Evolutionary conservation across 192 early-diverging fungal genomes (phyloP).

Genomic region (Lunasporangiospora selenospora): DNA sequence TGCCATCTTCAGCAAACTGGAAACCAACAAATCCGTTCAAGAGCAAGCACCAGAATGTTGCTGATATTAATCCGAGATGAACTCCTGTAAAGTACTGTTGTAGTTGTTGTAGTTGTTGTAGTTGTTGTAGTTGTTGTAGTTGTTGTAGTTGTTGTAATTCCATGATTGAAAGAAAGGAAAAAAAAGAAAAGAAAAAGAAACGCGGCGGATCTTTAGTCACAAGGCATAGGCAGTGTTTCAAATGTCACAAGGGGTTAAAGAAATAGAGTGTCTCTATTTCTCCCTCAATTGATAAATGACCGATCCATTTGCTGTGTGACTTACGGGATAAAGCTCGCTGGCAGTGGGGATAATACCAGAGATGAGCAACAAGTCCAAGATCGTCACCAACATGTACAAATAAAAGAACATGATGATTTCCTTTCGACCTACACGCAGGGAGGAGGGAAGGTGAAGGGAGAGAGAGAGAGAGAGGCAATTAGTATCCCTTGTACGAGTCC

Average conservation of each 20-base stretch:
- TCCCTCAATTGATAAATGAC: neutral
- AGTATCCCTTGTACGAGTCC: too few species aligned
- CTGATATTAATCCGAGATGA: conserved; percentile 81
- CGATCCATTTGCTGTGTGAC: conserved; percentile 13
- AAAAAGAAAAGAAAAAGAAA: conserved; percentile 6
- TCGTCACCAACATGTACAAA: conserved; percentile 84
- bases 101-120: conserved; percentile 1
- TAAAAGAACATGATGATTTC: conserved; percentile 99
- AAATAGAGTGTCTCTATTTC: neutral
- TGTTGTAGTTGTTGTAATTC: neutral
- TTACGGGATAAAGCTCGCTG: conserved; percentile 71
- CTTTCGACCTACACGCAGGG: conserved; percentile 89
- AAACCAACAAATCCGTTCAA: conserved; percentile 96
- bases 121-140: neutral
- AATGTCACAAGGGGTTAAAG: neutral
- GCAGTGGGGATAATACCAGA: conserved; percentile 93
- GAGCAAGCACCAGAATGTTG: conserved; percentile 92
- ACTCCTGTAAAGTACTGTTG: conserved; percentile 82
- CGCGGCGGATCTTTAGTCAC: too few species aligned
- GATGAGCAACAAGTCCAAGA: conserved; percentile 91
- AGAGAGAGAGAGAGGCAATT: too few species aligned
- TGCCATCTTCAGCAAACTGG: conserved; percentile 98
- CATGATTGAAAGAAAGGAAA: neutral
- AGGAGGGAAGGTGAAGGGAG: too few species aligned
- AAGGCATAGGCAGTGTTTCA: neutral